Conservation (phyloP, 148 eudicot genomes). For the Camellia lanceoleosa region DNA sequence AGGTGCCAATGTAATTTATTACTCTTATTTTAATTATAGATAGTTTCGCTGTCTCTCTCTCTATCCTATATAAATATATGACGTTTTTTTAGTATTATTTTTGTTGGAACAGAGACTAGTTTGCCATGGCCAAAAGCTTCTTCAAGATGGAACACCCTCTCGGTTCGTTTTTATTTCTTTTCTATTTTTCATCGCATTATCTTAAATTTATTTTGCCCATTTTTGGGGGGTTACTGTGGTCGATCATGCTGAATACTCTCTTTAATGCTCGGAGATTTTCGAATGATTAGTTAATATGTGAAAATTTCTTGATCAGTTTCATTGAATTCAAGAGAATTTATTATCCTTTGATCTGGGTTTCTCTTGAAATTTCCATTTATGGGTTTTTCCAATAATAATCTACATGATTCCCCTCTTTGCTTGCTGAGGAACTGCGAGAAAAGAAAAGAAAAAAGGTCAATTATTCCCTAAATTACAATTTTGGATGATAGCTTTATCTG, state of each 20-base stretch:
- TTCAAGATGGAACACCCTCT: slow-evolving; percentile 32
- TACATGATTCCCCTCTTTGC: neutral
- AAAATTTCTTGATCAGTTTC: neutral
- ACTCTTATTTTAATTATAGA: too few species aligned
- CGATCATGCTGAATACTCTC: neutral
- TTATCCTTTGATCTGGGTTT: neutral
- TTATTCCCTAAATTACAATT: too few species aligned
- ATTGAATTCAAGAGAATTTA: neutral
- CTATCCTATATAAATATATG: too few species aligned
- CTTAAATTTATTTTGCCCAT: neutral
- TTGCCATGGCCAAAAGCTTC: slow-evolving; percentile 19
- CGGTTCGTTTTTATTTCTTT: slow-evolving; percentile 5
- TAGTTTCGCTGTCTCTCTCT: neutral
- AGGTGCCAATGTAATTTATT: too few species aligned
- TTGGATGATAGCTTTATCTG: too few species aligned
- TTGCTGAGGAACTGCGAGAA: neutral
- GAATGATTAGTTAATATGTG: neutral
- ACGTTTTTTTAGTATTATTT: too few species aligned
- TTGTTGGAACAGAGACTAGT: neutral
- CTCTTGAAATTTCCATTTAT: neutral
- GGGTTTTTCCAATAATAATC: neutral
- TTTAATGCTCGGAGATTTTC: neutral
- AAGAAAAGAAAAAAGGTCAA: neutral
- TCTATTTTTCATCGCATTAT: neutral
- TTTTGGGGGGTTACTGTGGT: neutral